Evolutionary conservation across 208 protist species (phyloP).

Genomic region (Borovskyia barvae): DNA sequence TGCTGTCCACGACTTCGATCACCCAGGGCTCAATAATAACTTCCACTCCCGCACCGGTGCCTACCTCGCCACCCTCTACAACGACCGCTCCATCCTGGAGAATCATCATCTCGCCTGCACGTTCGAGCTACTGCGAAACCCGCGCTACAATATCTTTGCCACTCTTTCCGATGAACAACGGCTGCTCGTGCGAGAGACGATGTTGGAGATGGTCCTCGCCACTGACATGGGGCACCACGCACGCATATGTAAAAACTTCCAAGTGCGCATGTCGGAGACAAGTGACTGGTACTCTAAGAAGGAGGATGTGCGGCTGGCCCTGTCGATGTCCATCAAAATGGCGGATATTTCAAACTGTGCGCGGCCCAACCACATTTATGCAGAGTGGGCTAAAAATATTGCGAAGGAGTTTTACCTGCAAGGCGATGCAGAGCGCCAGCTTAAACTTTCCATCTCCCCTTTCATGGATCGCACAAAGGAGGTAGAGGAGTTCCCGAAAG

Average conservation of each 20-base stretch:
- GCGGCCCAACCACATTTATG: conserved; percentile 83
- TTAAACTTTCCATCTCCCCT: conserved; percentile 84
- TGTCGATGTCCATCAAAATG: conserved; percentile 94
- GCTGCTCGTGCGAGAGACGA: conserved; percentile 77
- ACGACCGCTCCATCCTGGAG: conserved; percentile 93
- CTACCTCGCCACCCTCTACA: conserved; percentile 92
- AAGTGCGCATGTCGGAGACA: conserved; percentile 68
- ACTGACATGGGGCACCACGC: conserved; percentile 94
- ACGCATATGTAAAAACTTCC: conserved; percentile 85
- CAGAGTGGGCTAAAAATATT: conserved; percentile 92
- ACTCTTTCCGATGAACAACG: conserved; percentile 75
- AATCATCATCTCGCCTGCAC: conserved; percentile 91
- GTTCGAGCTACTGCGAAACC: conserved; percentile 83
- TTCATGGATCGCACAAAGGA: conserved; percentile 92
- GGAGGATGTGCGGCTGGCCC: conserved; percentile 85
- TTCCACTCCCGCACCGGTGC: conserved; percentile 93
- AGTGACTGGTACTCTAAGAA: conserved; percentile 71
- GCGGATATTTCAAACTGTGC: conserved; percentile 94
- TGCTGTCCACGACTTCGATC: conserved; percentile 96
- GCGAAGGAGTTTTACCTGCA: conserved; percentile 93
- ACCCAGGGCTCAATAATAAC: conserved; percentile 96
- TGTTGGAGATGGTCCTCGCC: conserved; percentile 92
- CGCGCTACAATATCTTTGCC: conserved; percentile 84
- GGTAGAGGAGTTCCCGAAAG: conserved; percentile 79
- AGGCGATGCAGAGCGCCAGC: conserved; percentile 86